These are phyloP conservation scores for Jamesozyma piceae DNA, from an alignment of 805 yeast species.

Conservation along the genomic window DNA sequence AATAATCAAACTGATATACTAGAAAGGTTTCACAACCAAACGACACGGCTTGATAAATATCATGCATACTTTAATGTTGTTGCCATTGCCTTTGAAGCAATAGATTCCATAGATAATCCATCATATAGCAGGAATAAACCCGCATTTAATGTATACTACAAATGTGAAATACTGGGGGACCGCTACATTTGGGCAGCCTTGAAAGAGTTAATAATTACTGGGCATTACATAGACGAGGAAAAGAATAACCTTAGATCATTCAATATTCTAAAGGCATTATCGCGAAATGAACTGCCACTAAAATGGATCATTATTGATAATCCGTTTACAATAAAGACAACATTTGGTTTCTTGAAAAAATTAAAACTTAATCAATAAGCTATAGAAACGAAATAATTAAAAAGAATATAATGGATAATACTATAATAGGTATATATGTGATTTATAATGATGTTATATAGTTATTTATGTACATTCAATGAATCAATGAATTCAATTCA, in stretches of 20 bases:
- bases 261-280: not conserved
- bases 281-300: not conserved
- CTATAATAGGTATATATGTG: no score
- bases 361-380: no score
- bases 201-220: not conserved
- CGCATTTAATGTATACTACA: not conserved
- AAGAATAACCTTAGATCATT: not conserved
- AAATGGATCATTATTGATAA: not conserved
- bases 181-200: not conserved
- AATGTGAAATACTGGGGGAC: not conserved
- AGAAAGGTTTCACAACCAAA: not conserved
- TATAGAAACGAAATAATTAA: no score
- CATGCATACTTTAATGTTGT: not conserved
- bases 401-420: no score
- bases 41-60: not conserved
- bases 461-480: no score
- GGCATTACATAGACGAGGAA: not conserved
- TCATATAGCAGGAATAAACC: no score
- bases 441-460: no score
- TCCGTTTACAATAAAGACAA: not conserved
- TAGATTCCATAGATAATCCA: not conserved
- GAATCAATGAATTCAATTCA: constrained; percentile 5
- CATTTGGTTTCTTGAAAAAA: constrained; percentile 2
- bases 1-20: not conserved
- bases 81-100: not conserved